Percentiles rank a stretch among this genome's conserved stretches.
These are phyloP conservation scores for Aspergillus cristatus DNA, from an alignment of 495 filamentous ascomycete species.

Conservation along the genomic window DNA sequence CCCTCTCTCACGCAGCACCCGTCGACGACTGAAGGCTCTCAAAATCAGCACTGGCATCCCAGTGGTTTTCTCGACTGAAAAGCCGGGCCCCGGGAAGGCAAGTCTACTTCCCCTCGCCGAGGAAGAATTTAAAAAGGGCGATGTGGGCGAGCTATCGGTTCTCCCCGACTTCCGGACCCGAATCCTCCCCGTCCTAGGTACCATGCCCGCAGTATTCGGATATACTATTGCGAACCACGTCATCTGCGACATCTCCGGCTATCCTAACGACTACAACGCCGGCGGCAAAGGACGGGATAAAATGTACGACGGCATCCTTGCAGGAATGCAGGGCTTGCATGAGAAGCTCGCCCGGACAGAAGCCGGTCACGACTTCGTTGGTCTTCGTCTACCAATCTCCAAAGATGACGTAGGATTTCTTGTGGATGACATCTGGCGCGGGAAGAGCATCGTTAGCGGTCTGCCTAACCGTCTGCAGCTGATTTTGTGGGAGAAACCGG, in stretches of 20 bases:
- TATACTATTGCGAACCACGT: constrained; percentile 85
- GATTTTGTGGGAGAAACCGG: constrained; percentile 61
- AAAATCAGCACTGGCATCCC: constrained; percentile 82
- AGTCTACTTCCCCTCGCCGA: constrained; percentile 77
- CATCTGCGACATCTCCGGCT: constrained; percentile 74
- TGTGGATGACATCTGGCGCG: constrained; percentile 80
- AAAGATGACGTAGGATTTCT: constrained; percentile 74
- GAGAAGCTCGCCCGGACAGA: constrained; percentile 58
- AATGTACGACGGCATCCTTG: constrained; percentile 75
- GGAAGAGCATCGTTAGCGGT: constrained; percentile 74
- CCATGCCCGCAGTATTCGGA: constrained; percentile 95
- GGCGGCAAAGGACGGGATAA: constrained; percentile 74
- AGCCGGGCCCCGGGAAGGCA: constrained; percentile 84
- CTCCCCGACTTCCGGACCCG: constrained; percentile 87
- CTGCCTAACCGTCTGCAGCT: constrained; percentile 68
- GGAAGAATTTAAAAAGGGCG: constrained; percentile 82
- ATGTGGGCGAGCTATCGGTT: constrained; percentile 76
- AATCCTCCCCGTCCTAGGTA: constrained; percentile 89
- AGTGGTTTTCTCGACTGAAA: constrained; percentile 88
- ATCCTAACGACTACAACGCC: constrained; percentile 74
- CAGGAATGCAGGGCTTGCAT: constrained; percentile 60
- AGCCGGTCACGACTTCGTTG: constrained; percentile 50
- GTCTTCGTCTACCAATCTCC: constrained; percentile 69
- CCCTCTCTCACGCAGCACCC: constrained; percentile 74
- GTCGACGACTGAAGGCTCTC: constrained; percentile 65